phyloP scores from a whole-genome alignment of 495 filamentous ascomycete genomes.

The Beverwykella pulmonaria region DNA sequence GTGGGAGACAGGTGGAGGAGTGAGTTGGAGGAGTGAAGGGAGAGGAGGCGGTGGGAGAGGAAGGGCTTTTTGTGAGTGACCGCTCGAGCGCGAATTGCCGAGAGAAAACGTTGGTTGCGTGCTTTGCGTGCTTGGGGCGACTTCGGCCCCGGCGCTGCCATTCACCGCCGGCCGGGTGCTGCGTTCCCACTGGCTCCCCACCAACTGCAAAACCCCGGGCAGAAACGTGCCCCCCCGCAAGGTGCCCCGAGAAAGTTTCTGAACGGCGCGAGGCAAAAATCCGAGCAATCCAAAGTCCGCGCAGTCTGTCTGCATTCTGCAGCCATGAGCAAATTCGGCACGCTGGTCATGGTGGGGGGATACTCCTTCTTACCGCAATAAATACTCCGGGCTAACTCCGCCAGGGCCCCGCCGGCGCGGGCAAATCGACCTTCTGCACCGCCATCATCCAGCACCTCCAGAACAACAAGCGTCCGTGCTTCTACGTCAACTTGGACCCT shows the following conservation, averaged over 20 bases:
- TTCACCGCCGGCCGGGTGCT: constrained; percentile 10
- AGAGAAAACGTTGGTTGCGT: constrained; percentile 18
- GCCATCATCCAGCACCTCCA: constrained; percentile 89
- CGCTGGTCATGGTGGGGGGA: constrained; percentile 88
- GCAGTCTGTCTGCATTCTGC: too few relatives aligned
- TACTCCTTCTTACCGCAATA: neutral
- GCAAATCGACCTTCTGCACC: constrained; percentile 89
- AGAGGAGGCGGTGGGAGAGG: constrained; percentile 11
- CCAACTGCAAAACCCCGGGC: neutral
- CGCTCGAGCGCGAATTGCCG: constrained; percentile 25
- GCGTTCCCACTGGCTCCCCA: neutral
- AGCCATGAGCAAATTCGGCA: constrained; percentile 89
- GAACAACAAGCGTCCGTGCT: constrained; percentile 83
- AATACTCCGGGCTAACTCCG: constrained; percentile 5
- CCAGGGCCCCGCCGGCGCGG: constrained; percentile 36
- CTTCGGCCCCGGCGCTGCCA: neutral
- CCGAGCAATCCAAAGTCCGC: too few relatives aligned
- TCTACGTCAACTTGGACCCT: constrained; percentile 97
- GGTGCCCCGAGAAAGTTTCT: neutral
- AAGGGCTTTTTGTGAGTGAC: neutral
- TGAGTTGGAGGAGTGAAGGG: constrained; percentile 14
- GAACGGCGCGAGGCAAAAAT: too few relatives aligned
- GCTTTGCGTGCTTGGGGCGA: constrained; percentile 1
- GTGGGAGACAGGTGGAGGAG: constrained; percentile 28
- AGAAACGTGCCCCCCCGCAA: constrained; percentile 1